phyloP scores from a whole-genome alignment of 2,329 filamentous ascomycete species.

The Magnaporthiopsis incrustans region DNA sequence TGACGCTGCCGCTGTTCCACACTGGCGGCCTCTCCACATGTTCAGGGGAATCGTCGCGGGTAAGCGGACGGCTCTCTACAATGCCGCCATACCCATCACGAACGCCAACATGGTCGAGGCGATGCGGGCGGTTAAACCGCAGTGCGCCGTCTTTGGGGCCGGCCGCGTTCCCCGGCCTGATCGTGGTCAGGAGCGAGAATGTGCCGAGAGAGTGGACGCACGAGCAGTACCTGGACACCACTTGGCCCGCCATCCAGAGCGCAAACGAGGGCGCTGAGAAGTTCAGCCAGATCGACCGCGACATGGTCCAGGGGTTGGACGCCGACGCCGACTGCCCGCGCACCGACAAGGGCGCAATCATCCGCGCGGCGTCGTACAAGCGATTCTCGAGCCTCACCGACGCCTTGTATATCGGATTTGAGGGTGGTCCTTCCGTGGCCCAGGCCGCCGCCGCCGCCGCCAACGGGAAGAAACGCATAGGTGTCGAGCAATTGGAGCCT shows the following conservation, averaged over 20 bases:
- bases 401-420: constrained; percentile 24
- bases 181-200: constrained; percentile 43
- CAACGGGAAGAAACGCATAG: constrained; percentile 12
- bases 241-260: constrained; percentile 26
- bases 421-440: constrained; percentile 10
- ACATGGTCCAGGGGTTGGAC: constrained; percentile 42
- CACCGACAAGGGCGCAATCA: constrained; percentile 47
- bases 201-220: constrained; percentile 20
- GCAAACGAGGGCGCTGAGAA: constrained; percentile 23
- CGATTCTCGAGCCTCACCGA: constrained; percentile 36
- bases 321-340: constrained; percentile 31
- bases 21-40: constrained; percentile 48
- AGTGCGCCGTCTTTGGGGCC: constrained; percentile 48
- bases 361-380: constrained; percentile 38
- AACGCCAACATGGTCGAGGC: constrained; percentile 35
- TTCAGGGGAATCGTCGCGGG: constrained; percentile 43
- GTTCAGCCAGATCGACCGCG: constrained; percentile 32
- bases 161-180: constrained; percentile 37
- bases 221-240: constrained; percentile 20
- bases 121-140: constrained; percentile 33
- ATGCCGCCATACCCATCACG: constrained; percentile 46
- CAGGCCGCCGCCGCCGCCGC: constrained; percentile 8
- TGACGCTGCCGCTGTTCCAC: constrained; percentile 52
- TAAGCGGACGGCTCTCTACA: constrained; percentile 45
- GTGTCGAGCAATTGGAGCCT: constrained; percentile 20